Base-by-base conservation (phyloP, 139 green algal species). In the Microglena sp. region DNA sequence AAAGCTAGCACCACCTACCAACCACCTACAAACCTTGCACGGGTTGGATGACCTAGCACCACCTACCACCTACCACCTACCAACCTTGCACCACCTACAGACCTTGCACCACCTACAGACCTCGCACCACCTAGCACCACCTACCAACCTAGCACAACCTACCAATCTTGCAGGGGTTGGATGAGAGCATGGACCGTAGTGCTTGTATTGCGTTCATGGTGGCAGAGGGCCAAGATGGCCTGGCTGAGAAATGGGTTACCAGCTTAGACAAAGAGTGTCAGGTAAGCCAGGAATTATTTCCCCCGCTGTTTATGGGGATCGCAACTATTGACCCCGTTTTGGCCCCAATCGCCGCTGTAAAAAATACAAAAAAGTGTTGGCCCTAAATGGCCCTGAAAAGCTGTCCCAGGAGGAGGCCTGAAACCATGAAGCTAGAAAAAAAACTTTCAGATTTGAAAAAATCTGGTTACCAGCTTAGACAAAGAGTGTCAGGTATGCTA, bases 201-300 rank as follows among this genome's bases (percentile, higher is more conserved):
- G 24, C 33, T 8, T 55, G 50, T n/a, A 33, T 88, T 11, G 36
- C 36, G 0, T 28, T 61, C 40, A 66, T 86, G 57, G 69, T 88
- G 58, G 71, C 28, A 18, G 67, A 73, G 44, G 77, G 76, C 5
- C 73, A 82, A 64, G 73, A 84, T 26, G 54, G 46, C 18, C 60
- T 77, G 32, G 77, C 78, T 15, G 71, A 88, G 67, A 62, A 60
- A 30, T 88, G 82, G 82, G 74, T 50, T 1, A 46, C 55, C 26
- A 62, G 30, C 1, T 60, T 87, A 44, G 55, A 57, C 1, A 43
- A 59, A 29, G 70, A 69, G 33, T 69, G 74, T 33, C 67, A 84
- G 73, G 77, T 84, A 63, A 0, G 62, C 22, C 2, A 28, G 26
- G 34, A 35, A 55, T n/a, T 6, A 15, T 15, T 8, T 62, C 7